These are phyloP conservation scores for Suillus spraguei DNA, from an alignment of 768 basidiomycete species.

Conservation along the genomic window DNA sequence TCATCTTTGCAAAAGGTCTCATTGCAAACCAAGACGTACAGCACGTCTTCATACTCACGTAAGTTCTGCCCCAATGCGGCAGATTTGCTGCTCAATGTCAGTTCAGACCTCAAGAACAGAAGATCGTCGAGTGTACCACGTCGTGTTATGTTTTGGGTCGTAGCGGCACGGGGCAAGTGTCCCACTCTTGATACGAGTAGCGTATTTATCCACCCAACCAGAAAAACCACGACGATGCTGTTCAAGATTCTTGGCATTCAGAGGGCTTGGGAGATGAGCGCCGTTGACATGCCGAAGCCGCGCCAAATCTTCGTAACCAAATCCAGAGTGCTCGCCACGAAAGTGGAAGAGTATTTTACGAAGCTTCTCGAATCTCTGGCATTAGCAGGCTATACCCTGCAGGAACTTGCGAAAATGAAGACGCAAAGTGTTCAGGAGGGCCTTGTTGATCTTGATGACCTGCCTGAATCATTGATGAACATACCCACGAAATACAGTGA, in stretches of 20 bases:
- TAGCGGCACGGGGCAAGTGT: conserved; percentile 69
- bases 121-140: conserved; percentile 57
- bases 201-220: conserved; percentile 23
- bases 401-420: conserved; percentile 40
- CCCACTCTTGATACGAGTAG: not conserved
- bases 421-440: conserved; percentile 27
- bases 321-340: conserved; percentile 63
- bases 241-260: conserved; percentile 77
- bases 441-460: conserved; percentile 39
- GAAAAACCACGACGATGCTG: conserved; percentile 78
- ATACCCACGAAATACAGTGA: conserved; percentile 54
- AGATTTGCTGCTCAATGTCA: conserved; percentile 19
- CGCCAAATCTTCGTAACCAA: conserved; percentile 77
- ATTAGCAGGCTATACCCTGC: conserved; percentile 35
- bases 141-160: conserved; percentile 71
- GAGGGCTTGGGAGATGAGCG: conserved; percentile 47
- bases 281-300: conserved; percentile 43
- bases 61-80: conserved; percentile 5
- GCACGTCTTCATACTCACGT: conserved; percentile 31
- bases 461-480: conserved; percentile 28
- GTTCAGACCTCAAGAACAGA: conserved; percentile 47
- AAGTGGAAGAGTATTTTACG: conserved; percentile 68
- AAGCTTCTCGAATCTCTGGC: conserved; percentile 50
- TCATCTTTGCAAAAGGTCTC: conserved; percentile 20
- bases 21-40: conserved; percentile 27